These are phyloP conservation scores for Rutstroemia sydowiana DNA, from an alignment of 2,329 filamentous ascomycete species.

Conservation along the genomic window DNA sequence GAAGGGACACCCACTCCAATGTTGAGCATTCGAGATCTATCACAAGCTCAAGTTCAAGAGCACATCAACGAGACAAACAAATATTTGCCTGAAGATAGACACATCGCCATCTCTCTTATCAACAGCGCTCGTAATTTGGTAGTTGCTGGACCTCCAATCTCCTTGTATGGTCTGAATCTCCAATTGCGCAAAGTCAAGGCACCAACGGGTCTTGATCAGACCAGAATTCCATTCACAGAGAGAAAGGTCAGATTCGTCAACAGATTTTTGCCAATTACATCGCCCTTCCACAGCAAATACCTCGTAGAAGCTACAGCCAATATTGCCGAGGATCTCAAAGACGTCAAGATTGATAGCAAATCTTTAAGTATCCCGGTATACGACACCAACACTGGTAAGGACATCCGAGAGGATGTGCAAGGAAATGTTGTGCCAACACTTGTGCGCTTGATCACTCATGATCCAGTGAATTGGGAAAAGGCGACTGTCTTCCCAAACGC, in stretches of 20 bases:
- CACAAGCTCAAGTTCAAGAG: constrained; percentile 81
- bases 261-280: constrained; percentile 93
- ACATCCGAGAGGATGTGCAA: constrained; percentile 62
- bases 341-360: constrained; percentile 66
- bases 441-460: constrained; percentile 87
- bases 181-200: constrained; percentile 96
- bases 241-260: constrained; percentile 95
- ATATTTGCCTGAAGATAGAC: constrained; percentile 84
- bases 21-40: constrained; percentile 92
- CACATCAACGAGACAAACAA: constrained; percentile 97
- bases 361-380: constrained; percentile 79
- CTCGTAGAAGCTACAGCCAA: constrained; percentile 72
- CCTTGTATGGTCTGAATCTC: constrained; percentile 90
- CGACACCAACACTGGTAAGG: constrained; percentile 81
- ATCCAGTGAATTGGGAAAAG: constrained; percentile 92
- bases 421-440: constrained; percentile 81
- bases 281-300: constrained; percentile 97
- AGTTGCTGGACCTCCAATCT: constrained; percentile 91
- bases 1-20: constrained; percentile 96
- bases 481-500: constrained; percentile 85
- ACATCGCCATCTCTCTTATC: constrained; percentile 90
- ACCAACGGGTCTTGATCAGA: constrained; percentile 94
- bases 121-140: constrained; percentile 98
- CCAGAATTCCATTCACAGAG: constrained; percentile 86
- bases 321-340: constrained; percentile 81